Evolutionary conservation across 148 eudicot genomes (phyloP).

Genomic region (Nepenthes gracilis): DNA sequence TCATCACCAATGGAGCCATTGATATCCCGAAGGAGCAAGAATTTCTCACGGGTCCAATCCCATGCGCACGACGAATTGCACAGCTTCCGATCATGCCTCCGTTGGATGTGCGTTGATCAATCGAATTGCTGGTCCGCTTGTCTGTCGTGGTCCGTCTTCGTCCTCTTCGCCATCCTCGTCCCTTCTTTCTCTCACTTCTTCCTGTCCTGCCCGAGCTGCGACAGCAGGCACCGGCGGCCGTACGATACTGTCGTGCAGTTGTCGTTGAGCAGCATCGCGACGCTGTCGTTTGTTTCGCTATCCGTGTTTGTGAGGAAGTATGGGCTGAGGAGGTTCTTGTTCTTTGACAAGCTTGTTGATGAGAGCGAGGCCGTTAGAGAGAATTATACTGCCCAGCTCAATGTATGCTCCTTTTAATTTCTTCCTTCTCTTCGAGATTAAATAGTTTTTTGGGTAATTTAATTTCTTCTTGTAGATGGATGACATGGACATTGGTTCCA

Average conservation of each 20-base stretch:
- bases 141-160: slow-evolving; percentile 54
- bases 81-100: slow-evolving; percentile 52
- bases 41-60: slow-evolving; percentile 29
- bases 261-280: slow-evolving; percentile 50
- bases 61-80: slow-evolving; percentile 58
- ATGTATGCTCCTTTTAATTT: slow-evolving; percentile 34
- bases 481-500: no score
- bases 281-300: slow-evolving; percentile 59
- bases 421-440: not conserved
- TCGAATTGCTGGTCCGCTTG: slow-evolving; percentile 21
- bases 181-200: slow-evolving; percentile 65
- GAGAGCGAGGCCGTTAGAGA: slow-evolving; percentile 73
- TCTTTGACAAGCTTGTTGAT: slow-evolving; percentile 70
- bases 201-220: slow-evolving; percentile 59
- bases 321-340: slow-evolving; percentile 70
- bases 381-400: slow-evolving; percentile 60
- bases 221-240: slow-evolving; percentile 40
- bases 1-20: no score
- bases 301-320: slow-evolving; percentile 40
- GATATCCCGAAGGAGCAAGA: not conserved
- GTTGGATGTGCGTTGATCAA: slow-evolving; percentile 85
- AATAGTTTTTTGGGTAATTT: not conserved
- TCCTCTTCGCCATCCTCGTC: slow-evolving; percentile 35
- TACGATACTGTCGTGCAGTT: slow-evolving; percentile 64
- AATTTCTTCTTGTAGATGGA: no score